phyloP scores from a whole-genome alignment of 1,139 yeast genomes.

The Taphrina pruni region DNA sequence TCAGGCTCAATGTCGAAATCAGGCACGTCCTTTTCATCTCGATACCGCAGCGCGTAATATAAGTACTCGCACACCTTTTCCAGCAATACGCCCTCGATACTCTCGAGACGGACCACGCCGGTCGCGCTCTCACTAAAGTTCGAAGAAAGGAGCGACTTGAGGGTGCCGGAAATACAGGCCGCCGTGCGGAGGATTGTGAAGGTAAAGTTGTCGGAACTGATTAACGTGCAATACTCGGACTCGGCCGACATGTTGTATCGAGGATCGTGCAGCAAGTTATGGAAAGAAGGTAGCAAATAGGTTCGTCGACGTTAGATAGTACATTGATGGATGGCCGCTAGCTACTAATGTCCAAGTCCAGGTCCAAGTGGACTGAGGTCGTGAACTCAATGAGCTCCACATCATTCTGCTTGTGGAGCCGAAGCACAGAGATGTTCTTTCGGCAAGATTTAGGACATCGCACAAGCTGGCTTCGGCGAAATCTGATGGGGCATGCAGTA shows the following conservation, averaged over 20 bases:
- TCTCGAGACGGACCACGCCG: conserved; percentile 43
- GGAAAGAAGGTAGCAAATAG: no score
- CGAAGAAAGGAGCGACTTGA: conserved; percentile 64
- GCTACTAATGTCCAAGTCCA: not conserved
- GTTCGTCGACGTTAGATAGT: no score
- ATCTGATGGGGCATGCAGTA: no score
- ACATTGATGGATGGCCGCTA: not conserved
- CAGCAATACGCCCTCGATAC: conserved; percentile 53
- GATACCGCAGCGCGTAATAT: conserved; percentile 70
- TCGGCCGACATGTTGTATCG: conserved; percentile 12
- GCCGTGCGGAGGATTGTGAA: conserved; percentile 74
- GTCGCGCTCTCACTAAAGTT: conserved; percentile 43
- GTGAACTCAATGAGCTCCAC: conserved; percentile 6
- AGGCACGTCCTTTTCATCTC: conserved; percentile 64
- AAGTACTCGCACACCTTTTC: conserved; percentile 86
- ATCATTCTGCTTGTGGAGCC: not conserved
- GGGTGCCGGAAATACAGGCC: conserved; percentile 78
- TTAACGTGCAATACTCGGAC: conserved; percentile 63
- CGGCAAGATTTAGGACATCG: no score
- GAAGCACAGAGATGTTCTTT: no score
- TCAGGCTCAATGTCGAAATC: conserved; percentile 93
- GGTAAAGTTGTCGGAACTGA: conserved; percentile 75
- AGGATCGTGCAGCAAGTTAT: not conserved
- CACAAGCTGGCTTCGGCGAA: no score
- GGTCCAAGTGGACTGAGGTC: not conserved